Conservation (phyloP, 2,329 filamentous ascomycete species). For the Pestalotiopsis sp. region DNA sequence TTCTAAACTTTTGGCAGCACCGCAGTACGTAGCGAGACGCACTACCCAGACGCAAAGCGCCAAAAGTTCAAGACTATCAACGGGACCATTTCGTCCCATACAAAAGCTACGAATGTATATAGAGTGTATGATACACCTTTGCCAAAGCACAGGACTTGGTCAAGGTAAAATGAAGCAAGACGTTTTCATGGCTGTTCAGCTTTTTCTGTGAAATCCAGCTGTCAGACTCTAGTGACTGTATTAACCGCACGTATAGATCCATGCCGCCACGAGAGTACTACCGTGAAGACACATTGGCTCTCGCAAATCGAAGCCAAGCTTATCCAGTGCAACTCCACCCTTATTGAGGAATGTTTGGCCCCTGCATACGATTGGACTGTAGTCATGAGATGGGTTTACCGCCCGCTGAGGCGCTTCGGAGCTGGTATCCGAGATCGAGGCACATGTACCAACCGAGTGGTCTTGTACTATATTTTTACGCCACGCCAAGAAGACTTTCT, state of each 20-base stretch:
- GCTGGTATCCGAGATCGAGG: not conserved
- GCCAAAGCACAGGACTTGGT: not conserved
- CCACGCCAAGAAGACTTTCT: not conserved
- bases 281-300: not conserved
- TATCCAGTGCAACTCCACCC: not conserved
- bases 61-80: not conserved
- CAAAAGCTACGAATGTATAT: conserved; percentile 1
- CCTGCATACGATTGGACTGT: not conserved
- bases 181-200: too few species aligned
- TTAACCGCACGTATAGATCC: too few species aligned
- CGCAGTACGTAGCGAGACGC: not conserved
- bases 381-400: not conserved
- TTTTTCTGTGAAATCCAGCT: not conserved
- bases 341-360: not conserved
- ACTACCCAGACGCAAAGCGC: not conserved
- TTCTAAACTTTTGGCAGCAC: conserved; percentile 56
- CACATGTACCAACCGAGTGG: not conserved
- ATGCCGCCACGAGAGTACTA: not conserved
- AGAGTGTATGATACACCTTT: conserved; percentile 2
- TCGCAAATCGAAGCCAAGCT: not conserved
- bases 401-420: not conserved
- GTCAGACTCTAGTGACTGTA: not conserved
- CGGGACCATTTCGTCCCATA: not conserved
- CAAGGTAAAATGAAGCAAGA: not conserved
- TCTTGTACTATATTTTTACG: not conserved